phyloP scores from a whole-genome alignment of 495 filamentous ascomycete species.

The Aspergillus sclerotioniger region DNA sequence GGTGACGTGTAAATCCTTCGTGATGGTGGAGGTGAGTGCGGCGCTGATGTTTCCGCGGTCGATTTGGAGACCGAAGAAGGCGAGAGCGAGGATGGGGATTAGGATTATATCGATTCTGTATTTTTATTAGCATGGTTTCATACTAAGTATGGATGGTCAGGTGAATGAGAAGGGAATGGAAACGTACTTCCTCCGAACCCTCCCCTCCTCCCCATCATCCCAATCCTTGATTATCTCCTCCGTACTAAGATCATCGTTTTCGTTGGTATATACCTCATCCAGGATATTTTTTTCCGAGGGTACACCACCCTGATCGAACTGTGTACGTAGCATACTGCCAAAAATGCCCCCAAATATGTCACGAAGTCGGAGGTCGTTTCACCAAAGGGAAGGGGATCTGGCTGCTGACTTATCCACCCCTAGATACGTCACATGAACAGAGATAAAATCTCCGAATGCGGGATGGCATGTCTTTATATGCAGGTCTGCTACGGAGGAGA shows the following conservation, averaged over 20 bases:
- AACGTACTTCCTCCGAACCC: constrained; percentile 31
- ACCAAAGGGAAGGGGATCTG: neutral
- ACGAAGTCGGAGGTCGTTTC: too few relatives aligned
- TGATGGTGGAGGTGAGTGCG: constrained; percentile 50
- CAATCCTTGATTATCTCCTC: constrained; percentile 32
- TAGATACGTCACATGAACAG: too few relatives aligned
- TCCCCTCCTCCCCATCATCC: constrained; percentile 27
- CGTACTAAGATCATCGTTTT: constrained; percentile 4
- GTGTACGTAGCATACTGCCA: neutral
- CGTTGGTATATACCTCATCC: neutral
- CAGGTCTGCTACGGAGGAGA: neutral
- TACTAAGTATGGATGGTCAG: neutral
- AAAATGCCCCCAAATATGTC: too few relatives aligned
- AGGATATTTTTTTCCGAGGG: constrained; percentile 9
- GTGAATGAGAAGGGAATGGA: neutral
- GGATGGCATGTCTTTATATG: neutral
- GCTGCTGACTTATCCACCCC: too few relatives aligned
- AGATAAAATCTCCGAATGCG: neutral
- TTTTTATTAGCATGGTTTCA: too few relatives aligned
- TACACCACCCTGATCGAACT: neutral
- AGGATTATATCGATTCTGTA: constrained; percentile 50
- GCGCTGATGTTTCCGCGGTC: constrained; percentile 54
- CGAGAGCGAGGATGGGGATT: constrained; percentile 52
- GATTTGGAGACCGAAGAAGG: constrained; percentile 58
- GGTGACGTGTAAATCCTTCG: constrained; percentile 51